Evolutionary conservation across 164 flowering plant genomes (phyloP), one percentile per base, ranked within the genome.

Genomic region (Chimonanthus praecox): DNA sequence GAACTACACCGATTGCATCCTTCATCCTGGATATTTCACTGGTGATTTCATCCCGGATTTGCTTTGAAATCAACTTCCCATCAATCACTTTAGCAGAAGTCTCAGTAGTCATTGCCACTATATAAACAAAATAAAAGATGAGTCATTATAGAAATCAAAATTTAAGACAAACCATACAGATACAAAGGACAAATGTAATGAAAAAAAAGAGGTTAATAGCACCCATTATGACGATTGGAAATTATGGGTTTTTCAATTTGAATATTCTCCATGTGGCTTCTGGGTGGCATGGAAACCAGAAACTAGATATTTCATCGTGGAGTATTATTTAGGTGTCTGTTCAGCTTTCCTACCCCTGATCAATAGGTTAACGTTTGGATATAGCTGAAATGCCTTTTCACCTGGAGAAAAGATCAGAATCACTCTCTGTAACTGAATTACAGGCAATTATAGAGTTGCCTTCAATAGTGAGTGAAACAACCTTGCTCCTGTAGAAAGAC

Each of bases 21-120:
- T 88, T 95, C 98, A 95, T 89, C 72, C 84, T 85, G 0, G 91
- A 79, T 68, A 96, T 84, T 75, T 94, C 95, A 49, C 76, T 81
- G 18, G 87, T 47, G 51, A 94, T 85, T 84, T 89, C 98, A 47
- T 85, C 90, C 81, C 88, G 83, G 18, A 96, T 88, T 74, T 86
- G 78, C 79, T 93, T 89, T 33, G 99, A 90, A 75, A 85, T 79
- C 7, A 82, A 68, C 79, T 92, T 92, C 68, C 99, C 99, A 83
- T 95, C 99, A 76, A 95, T 95, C 44, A 89, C 84, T 72, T 76
- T 88, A 1, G 92, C 96, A 72, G 81, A 64, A 5, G 83, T 74
- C 67, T 87, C 89, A 67, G 80, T 73, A 47, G 75, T 63, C 83
- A 78, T 73, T 33, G 82, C 72, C 72, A 80, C 94, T 88, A 84